These are phyloP conservation scores for Xylaria sp. DNA, from an alignment of 2,329 filamentous ascomycete species.

Conservation along the genomic window DNA sequence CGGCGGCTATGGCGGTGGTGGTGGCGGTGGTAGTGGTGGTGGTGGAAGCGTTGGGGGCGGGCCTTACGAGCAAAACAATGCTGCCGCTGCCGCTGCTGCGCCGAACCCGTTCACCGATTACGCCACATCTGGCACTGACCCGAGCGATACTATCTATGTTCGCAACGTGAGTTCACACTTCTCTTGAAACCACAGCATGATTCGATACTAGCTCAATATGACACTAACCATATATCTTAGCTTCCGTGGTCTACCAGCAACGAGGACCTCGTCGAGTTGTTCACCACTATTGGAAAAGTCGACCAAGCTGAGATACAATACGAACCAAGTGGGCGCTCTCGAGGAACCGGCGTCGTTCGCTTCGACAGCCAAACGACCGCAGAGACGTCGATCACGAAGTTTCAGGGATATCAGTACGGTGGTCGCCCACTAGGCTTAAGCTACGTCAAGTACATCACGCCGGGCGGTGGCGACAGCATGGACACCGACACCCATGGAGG, in stretches of 20 bases:
- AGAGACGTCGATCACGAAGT: constrained; percentile 95
- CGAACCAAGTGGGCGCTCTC: constrained; percentile 93
- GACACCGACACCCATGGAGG: constrained; percentile 80
- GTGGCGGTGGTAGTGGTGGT: constrained; percentile 31
- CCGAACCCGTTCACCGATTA: constrained; percentile 96
- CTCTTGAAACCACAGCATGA: neutral
- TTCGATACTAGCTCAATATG: constrained; percentile 34
- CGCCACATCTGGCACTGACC: constrained; percentile 87
- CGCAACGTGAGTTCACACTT: constrained; percentile 81
- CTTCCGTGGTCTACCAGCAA: constrained; percentile 99
- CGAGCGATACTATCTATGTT: constrained; percentile 88
- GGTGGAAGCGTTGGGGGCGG: constrained; percentile 31
- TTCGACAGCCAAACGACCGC: constrained; percentile 87
- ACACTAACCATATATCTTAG: constrained; percentile 59
- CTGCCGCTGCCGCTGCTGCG: constrained; percentile 59
- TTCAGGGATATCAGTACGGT: constrained; percentile 97
- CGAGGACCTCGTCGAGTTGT: constrained; percentile 94
- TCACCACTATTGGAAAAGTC: constrained; percentile 97
- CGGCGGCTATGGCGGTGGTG: constrained; percentile 55
- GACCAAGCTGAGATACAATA: constrained; percentile 99
- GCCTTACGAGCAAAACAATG: constrained; percentile 33
- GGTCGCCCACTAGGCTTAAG: constrained; percentile 92
- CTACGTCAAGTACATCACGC: constrained; percentile 91
- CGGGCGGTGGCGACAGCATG: constrained; percentile 77
- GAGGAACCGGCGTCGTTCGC: constrained; percentile 95